Percentiles rank a stretch among this genome's conserved stretches.
Conservation (phyloP, 768 basidiomycete genomes). For the Termitomyces eurrhizus region DNA sequence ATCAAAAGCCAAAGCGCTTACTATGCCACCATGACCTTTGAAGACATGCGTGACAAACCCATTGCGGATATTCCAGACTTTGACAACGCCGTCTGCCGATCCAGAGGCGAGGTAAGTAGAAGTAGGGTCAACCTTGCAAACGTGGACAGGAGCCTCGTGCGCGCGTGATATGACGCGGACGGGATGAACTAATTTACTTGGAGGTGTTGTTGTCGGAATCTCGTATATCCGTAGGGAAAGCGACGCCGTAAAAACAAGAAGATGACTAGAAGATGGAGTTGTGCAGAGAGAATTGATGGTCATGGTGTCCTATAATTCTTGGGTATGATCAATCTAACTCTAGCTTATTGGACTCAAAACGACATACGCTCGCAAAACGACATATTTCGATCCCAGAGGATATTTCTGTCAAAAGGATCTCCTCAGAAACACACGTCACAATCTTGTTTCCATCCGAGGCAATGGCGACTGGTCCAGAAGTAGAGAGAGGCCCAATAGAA, state of each 20-base stretch:
- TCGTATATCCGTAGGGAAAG: constrained; percentile 82
- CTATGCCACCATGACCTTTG: constrained; percentile 96
- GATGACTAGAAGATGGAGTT: constrained; percentile 67
- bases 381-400: constrained; percentile 70
- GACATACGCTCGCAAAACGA: constrained; percentile 78
- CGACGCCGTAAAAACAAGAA: constrained; percentile 79
- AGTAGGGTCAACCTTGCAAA: constrained; percentile 79
- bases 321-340: neutral
- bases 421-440: constrained; percentile 84
- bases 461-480: constrained; percentile 80
- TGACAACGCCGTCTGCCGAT: constrained; percentile 93
- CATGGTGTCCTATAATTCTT: constrained; percentile 65
- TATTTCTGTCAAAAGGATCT: constrained; percentile 81
- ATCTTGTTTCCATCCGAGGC: constrained; percentile 76
- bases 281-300: constrained; percentile 81
- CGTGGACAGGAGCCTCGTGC: constrained; percentile 92
- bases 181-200: constrained; percentile 56
- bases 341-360: neutral
- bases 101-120: constrained; percentile 93
- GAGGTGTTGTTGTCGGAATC: constrained; percentile 49
- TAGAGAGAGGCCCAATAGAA: constrained; percentile 78
- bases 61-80: constrained; percentile 89
- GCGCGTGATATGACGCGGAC: constrained; percentile 75
- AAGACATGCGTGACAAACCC: constrained; percentile 93
- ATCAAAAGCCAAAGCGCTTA: constrained; percentile 86